Percentiles rank a stretch among this genome's conserved stretches.
Conservation (phyloP, 345 rosid genomes). For the Boechera divaricarpa region DNA sequence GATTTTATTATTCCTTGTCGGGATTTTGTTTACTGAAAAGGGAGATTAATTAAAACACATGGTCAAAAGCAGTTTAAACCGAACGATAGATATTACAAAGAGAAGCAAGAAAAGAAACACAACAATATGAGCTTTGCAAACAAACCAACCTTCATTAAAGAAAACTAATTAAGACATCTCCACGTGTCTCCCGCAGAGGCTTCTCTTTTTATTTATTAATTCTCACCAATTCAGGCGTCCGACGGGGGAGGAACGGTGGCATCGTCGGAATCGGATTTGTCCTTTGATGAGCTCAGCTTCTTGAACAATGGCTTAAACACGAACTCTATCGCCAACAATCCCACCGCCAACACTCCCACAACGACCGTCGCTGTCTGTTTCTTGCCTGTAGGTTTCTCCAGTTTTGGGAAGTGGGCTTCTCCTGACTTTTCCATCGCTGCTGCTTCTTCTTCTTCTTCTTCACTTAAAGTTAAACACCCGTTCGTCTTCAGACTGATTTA, state of each 20-base stretch:
- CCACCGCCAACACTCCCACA: conserved; percentile 72
- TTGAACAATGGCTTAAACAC: conserved; percentile 79
- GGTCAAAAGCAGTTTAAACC: conserved; percentile 1
- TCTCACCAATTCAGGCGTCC: conserved; percentile 14
- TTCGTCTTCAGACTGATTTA: conserved; percentile 6
- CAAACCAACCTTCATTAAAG: not conserved
- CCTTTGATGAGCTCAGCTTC: conserved; percentile 67
- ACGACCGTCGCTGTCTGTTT: conserved; percentile 66
- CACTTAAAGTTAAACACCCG: not conserved
- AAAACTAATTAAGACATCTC: conserved; percentile 2
- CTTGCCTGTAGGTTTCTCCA: conserved; percentile 36
- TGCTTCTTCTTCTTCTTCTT: conserved; percentile 11
- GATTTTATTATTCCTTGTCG: conserved; percentile 4
- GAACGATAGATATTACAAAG: conserved; percentile 13
- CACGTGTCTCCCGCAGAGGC: conserved; percentile 19
- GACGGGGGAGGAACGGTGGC: conserved; percentile 50
- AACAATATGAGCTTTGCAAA: not conserved
- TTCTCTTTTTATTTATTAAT: not conserved
- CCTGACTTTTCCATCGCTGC: conserved; percentile 33
- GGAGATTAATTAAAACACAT: conserved; percentile 15
- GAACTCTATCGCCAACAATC: conserved; percentile 83
- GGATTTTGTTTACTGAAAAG: conserved; percentile 21
- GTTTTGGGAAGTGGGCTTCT: conserved; percentile 31
- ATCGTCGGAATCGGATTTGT: conserved; percentile 63
- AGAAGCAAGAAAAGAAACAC: conserved; percentile 10